These are phyloP conservation scores for Yarrowia galli DNA, from an alignment of 1,139 yeast genomes.

Conservation along the genomic window DNA sequence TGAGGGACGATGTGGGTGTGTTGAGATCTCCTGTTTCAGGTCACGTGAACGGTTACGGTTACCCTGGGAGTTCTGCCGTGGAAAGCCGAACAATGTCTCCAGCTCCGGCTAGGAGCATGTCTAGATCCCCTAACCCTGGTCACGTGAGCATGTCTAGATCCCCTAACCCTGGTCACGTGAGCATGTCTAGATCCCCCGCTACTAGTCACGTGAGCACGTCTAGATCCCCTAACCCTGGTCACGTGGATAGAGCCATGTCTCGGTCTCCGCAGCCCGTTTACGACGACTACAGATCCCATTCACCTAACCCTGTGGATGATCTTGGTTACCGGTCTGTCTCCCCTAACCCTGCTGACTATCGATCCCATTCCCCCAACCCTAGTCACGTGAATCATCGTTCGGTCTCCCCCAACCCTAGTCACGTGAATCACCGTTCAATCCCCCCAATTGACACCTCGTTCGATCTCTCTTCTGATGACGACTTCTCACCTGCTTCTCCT, in stretches of 20 bases:
- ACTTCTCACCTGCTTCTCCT: neutral
- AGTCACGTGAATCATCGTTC: neutral
- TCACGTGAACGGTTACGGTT: neutral
- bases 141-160: neutral
- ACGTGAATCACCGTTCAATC: neutral
- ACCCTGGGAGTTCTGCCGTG: no score
- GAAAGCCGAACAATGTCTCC: no score
- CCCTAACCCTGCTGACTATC: neutral
- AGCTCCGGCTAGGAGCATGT: neutral
- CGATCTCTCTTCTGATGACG: conserved; percentile 21
- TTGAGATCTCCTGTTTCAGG: neutral
- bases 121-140: neutral
- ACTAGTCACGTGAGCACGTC: neutral
- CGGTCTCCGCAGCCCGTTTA: neutral
- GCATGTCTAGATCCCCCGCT: neutral
- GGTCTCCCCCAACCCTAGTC: neutral
- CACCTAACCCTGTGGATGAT: no score
- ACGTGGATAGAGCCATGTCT: neutral
- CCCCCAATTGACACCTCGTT: neutral
- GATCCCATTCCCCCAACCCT: neutral
- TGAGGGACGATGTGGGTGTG: neutral
- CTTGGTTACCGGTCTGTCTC: neutral
- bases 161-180: neutral
- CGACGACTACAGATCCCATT: no score
- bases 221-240: neutral